phyloP scores from a whole-genome alignment of 805 yeast species.

The Blastobotrys attinorum region DNA sequence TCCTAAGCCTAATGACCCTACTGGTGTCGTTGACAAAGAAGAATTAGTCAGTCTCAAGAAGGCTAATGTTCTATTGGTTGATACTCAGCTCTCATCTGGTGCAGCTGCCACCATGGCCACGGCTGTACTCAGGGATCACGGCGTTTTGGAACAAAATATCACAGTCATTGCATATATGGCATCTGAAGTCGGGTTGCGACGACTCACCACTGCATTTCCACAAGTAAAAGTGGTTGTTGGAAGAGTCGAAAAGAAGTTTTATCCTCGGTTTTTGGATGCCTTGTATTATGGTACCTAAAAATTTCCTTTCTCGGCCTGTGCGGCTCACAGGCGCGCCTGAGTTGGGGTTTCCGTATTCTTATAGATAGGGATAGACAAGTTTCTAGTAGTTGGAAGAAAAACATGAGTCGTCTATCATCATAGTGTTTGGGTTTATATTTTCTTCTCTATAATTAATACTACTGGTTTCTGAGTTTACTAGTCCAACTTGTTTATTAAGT shows the following conservation, averaged over 20 bases:
- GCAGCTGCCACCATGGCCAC: constrained; percentile 94
- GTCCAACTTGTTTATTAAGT: too few species aligned
- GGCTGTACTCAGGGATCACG: constrained; percentile 78
- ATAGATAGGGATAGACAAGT: too few species aligned
- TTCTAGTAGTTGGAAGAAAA: too few species aligned
- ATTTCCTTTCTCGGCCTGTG: not conserved
- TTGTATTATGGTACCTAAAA: constrained; percentile 63
- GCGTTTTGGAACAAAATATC: constrained; percentile 52
- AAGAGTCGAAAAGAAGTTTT: constrained; percentile 45
- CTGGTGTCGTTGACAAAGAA: constrained; percentile 6
- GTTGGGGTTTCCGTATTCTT: too few species aligned
- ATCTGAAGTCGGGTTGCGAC: constrained; percentile 68
- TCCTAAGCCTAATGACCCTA: constrained; percentile 11
- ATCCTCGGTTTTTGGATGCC: constrained; percentile 63
- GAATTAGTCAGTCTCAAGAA: constrained; percentile 13
- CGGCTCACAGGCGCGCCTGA: too few species aligned
- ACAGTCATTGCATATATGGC: constrained; percentile 63
- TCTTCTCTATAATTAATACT: too few species aligned
- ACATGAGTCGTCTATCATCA: too few species aligned
- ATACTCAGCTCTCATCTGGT: constrained; percentile 85
- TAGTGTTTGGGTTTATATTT: too few species aligned
- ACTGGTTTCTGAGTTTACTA: too few species aligned
- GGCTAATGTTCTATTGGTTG: constrained; percentile 57
- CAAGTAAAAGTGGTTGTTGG: constrained; percentile 64
- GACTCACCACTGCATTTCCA: constrained; percentile 70